Base-by-base conservation (phyloP, 2,329 filamentous ascomycete genomes). In the Teratosphaeria zuluensis region DNA sequence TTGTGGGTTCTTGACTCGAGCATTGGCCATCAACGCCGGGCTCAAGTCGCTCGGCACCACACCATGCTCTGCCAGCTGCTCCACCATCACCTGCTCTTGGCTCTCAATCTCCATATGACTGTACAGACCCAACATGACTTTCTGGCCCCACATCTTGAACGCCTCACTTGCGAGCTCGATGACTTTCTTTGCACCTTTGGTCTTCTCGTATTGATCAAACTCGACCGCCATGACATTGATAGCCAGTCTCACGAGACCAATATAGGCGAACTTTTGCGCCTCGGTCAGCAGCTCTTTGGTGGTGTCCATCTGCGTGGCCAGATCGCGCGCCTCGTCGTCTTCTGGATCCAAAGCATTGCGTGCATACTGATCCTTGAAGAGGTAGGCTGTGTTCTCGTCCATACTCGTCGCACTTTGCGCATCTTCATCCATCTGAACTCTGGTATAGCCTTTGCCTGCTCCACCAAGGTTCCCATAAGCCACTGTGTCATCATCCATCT, bases 31-130 rank as follows among this genome's bases (percentile, higher is more conserved):
- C 52, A 99, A 79, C 0, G 89, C 84, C 0, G 89, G 87, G 0
- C 90, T 92, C 59, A 99, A 78, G 72, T 99, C 94, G 52, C 80
- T 78, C 0, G 94, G 87, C 62, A 90, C 80, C 6, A 99, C 91
- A 4, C 92, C 94, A 74, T 99, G 94, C 59, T 94, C 89, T 12
- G 89, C 87, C 59, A 99, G 80, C 74, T 99, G 94, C 76, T 99
- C 94, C 65, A 99, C 96, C 94, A 99, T 99, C 72, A 99, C 80
- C 77, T 99, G 94, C 74, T 99, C 94, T 14, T 84, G 86, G 24
- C 87, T 79, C 69, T 86, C 91, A 68, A 99, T 95, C 61, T 99
- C 94, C 94, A 99, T 99, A 74, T 99, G 94, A 12, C 84, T 79
- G 72, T 97, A 99, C 12, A 99, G 73, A 28, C 92, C 85, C 61